phyloP scores from a whole-genome alignment of 306 rosid genomes.

The Cicer arietinum region DNA sequence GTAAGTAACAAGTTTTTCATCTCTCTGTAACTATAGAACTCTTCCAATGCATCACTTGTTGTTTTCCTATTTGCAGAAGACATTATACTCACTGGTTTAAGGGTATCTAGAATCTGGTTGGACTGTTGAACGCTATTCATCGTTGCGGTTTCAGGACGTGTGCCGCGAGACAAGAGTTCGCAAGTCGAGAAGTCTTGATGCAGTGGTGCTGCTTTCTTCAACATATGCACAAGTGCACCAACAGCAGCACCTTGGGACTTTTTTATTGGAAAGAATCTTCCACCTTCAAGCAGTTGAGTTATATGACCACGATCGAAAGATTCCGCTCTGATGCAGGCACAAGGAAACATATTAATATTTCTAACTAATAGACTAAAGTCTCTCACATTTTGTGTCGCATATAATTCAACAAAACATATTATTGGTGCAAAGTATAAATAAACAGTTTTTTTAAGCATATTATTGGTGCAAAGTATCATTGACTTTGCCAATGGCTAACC shows the following conservation, averaged over 20 bases:
- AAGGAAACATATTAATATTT: constrained; percentile 14
- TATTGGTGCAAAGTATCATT: too few species aligned
- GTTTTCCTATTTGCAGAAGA: constrained; percentile 64
- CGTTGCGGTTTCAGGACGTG: constrained; percentile 47
- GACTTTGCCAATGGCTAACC: too few species aligned
- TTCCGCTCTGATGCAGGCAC: constrained; percentile 55
- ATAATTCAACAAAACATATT: neutral
- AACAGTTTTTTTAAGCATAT: neutral
- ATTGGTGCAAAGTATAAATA: neutral
- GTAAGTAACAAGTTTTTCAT: constrained; percentile 69
- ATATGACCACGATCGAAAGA: constrained; percentile 59
- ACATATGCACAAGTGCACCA: constrained; percentile 78
- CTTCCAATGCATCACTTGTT: constrained; percentile 87
- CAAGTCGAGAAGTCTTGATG: constrained; percentile 63
- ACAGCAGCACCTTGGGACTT: constrained; percentile 88
- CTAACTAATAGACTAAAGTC: neutral
- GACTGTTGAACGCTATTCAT: constrained; percentile 48
- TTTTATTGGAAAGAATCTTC: constrained; percentile 63
- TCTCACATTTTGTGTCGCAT: neutral
- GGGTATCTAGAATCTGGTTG: constrained; percentile 42
- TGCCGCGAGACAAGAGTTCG: constrained; percentile 34
- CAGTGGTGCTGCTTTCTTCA: constrained; percentile 86
- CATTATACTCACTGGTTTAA: constrained; percentile 46
- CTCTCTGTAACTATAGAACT: constrained; percentile 77
- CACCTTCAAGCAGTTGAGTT: constrained; percentile 57